Conservation (phyloP, 2,329 filamentous ascomycete genomes). For the Aspergillus sp. region DNA sequence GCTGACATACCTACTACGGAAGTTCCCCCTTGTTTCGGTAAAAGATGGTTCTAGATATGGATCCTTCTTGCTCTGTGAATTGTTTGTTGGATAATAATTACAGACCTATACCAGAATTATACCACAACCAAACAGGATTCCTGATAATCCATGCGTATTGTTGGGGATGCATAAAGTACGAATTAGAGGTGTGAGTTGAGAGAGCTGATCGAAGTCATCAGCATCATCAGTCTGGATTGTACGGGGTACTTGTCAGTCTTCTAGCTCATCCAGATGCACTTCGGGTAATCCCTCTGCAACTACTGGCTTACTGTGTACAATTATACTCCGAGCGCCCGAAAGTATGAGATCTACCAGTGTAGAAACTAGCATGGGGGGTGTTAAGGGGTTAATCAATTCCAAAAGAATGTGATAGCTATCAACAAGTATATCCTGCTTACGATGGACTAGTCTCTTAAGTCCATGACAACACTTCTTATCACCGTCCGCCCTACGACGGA, state of each 20-base stretch:
- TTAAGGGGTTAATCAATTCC: background rate
- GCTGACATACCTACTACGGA: background rate
- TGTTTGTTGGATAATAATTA: background rate
- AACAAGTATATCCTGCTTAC: background rate
- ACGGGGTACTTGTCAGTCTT: conserved; percentile 3
- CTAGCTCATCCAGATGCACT: background rate
- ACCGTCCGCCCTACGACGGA: background rate
- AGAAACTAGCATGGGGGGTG: background rate
- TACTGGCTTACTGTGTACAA: background rate
- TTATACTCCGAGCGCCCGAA: conserved; percentile 4
- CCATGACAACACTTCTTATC: too few relatives aligned
- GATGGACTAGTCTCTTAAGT: too few relatives aligned
- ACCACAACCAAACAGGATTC: too few relatives aligned
- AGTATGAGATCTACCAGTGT: background rate
- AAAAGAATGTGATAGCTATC: background rate
- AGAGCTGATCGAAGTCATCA: background rate
- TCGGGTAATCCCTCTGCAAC: conserved; percentile 1
- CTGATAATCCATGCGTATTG: background rate
- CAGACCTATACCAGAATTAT: background rate
- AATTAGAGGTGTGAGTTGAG: too few relatives aligned
- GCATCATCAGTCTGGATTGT: background rate
- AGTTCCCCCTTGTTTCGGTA: background rate
- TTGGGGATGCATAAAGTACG: background rate
- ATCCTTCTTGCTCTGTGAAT: too few relatives aligned
- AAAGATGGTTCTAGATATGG: too few relatives aligned